Evolutionary conservation across 2,329 filamentous ascomycete species (phyloP), one percentile per base, ranked within the genome.

Genomic region (Geosmithia flava): DNA sequence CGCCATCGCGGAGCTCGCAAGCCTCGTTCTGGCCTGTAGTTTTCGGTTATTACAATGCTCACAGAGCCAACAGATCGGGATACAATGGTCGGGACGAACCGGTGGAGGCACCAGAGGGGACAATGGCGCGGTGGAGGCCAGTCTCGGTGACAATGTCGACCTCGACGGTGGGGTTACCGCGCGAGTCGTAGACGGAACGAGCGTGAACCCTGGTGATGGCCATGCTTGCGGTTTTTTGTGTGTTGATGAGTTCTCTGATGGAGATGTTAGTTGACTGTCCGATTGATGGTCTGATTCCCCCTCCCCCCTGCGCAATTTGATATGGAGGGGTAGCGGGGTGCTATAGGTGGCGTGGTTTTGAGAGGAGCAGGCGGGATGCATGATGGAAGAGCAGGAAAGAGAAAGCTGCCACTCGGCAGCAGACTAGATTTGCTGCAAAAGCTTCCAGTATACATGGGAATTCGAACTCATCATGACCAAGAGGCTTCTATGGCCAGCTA

Each of bases 181-280:
- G 91, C 69, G 93, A 97, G 81, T 98, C 93, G 81, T 91, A 98
- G 76, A 98, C 89, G 65, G 85, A 90, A 67, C 93, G 86, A 65
- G 86, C 87, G 80, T 90, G 85, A 67, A 93, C 80, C 78, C 90
- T 91, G 70, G 82, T 81, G 71, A 93, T 87, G 63, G 86, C 75
- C 93, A 98, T 98, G 58, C 66, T 90, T 33, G 17, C 42, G 45
- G 7, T 7, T 44, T 20, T 19, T 39, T 39, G 19, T 29, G 37
- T 27, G 44, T 19, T 16, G 6, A 29, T 15, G 30, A 5, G 27
- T 44, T 44, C 20, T 10, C 16, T 44, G 42, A 20, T 23, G 42
- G 20, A 16, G 29, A 20, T 13, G 19, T 44, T 23, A 16, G 16
- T 13, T 20, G 5, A 8, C 19, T 2, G 27, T 44, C 15, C 2